Conservation (phyloP, 768 basidiomycete genomes). For the Tephrocybe sp. region DNA sequence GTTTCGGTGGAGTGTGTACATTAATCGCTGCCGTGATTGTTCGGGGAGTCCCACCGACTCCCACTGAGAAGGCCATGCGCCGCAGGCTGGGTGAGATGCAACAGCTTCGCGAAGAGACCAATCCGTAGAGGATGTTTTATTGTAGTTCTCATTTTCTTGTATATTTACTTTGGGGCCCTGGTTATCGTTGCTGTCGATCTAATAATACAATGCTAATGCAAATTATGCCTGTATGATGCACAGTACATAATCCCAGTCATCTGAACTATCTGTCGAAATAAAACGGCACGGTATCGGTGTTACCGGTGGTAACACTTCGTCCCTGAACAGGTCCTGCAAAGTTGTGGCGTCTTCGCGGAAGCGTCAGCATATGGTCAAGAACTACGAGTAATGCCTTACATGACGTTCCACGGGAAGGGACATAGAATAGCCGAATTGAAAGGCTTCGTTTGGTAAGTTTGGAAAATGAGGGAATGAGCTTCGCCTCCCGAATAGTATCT, state of each 20-base stretch:
- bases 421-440: conserved; percentile 49
- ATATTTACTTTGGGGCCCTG: conserved; percentile 3
- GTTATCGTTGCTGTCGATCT: conserved; percentile 1
- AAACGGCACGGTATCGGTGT: conserved; percentile 52
- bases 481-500: background rate
- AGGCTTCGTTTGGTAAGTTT: conserved; percentile 17
- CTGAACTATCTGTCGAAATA: conserved; percentile 39
- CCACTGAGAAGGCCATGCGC: conserved; percentile 88
- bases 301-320: conserved; percentile 29
- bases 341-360: conserved; percentile 20
- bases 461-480: background rate
- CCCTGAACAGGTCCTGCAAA: conserved; percentile 26
- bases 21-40: conserved; percentile 79
- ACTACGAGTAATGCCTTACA: conserved; percentile 25
- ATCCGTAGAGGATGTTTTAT: conserved; percentile 31
- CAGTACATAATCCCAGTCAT: conserved; percentile 58
- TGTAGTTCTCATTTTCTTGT: conserved; percentile 6
- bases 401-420: conserved; percentile 22
- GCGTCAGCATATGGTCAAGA: background rate
- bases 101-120: conserved; percentile 61
- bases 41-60: conserved; percentile 83
- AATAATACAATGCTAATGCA: conserved; percentile 6
- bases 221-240: conserved; percentile 38
- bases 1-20: conserved; percentile 88
- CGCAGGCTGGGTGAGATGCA: conserved; percentile 78